Evolutionary conservation across 1,284 basidiomycete genomes (phyloP).

Genomic region (Volvariella surrecta): DNA sequence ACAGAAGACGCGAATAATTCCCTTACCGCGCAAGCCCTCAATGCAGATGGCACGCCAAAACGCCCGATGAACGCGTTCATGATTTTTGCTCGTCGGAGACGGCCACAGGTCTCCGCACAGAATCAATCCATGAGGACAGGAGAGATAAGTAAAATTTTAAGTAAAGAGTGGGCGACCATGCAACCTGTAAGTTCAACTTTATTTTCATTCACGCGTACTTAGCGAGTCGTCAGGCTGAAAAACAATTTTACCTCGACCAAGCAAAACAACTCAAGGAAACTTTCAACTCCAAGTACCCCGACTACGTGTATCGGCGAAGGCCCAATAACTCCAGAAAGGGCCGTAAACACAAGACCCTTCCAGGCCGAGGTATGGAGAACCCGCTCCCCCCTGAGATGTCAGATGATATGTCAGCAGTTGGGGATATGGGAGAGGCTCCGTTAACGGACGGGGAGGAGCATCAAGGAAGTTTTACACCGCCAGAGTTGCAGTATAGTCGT

Average conservation of each 20-base stretch:
- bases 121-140: conserved; percentile 81
- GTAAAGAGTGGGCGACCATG: conserved; percentile 76
- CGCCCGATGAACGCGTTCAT: conserved; percentile 87
- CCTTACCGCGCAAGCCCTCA: conserved; percentile 68
- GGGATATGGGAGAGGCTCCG: conserved; percentile 28
- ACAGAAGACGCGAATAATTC: conserved; percentile 42
- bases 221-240: conserved; percentile 45
- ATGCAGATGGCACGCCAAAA: conserved; percentile 77
- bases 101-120: conserved; percentile 73
- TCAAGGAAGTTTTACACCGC: conserved; percentile 12
- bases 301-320: conserved; percentile 76
- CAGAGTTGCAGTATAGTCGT: conserved; percentile 13
- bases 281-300: conserved; percentile 79
- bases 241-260: conserved; percentile 79
- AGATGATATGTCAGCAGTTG: conserved; percentile 30
- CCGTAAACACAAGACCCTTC: conserved; percentile 31
- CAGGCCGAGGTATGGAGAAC: conserved; percentile 20
- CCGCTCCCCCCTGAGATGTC: conserved; percentile 21
- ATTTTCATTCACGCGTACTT: conserved; percentile 9
- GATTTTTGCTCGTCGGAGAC: conserved; percentile 76
- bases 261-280: conserved; percentile 75
- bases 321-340: conserved; percentile 72
- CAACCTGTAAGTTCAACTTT: conserved; percentile 37
- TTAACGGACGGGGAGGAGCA: conserved; percentile 29
- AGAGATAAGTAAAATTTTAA: conserved; percentile 76